Base-by-base conservation (phyloP, 805 yeast species). In the Ogataea haglerorum region DNA sequence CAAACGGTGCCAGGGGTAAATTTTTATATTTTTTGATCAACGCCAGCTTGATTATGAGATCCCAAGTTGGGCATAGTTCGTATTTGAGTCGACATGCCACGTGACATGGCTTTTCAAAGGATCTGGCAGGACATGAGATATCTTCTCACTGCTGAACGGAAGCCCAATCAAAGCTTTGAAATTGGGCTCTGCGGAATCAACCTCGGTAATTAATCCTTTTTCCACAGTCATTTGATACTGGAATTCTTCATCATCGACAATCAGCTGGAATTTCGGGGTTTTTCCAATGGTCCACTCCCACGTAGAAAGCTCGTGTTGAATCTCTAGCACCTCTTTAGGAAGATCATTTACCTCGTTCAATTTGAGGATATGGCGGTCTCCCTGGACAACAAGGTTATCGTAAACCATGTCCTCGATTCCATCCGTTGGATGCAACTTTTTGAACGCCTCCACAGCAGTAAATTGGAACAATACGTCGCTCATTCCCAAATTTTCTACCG, bases 261-360 rank as follows among this genome's bases (percentile, higher is more conserved):
- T 52, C 43, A 85, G 78, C 29, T 72, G 68, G 58, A 91, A 93
- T 43, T 68, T 70, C 0, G 97, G 96, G 0, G 96, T 83, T 15
- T 72, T 67, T 1, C 88, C 90, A 59, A 65, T 88, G 26, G 66
- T 75, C 95, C 96, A 90, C 2, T 75, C 66, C 85, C 93, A 83
- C 15, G 70, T 60, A 30, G 64, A 54, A 14, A 87, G 62, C 19
- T 70, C 70, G 0, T 61, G 43, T 23, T 69, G 68, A 0, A 66
- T 64, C 3, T 66, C 52, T 2, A 40, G 21, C 0, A 84, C 65
- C 23, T 76, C 78, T 1, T 49, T 14, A 0, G 68, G 69, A 9
- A 65, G 38, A 5, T 53, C 50, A 3, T 38, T 26, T 5, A 50
- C 30, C 30, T 52, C 49, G 16, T 60, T 60, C 3, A 65, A 16